Evolutionary conservation across 148 eudicot genomes (phyloP).

Genomic region (Nyssa sinensis): DNA sequence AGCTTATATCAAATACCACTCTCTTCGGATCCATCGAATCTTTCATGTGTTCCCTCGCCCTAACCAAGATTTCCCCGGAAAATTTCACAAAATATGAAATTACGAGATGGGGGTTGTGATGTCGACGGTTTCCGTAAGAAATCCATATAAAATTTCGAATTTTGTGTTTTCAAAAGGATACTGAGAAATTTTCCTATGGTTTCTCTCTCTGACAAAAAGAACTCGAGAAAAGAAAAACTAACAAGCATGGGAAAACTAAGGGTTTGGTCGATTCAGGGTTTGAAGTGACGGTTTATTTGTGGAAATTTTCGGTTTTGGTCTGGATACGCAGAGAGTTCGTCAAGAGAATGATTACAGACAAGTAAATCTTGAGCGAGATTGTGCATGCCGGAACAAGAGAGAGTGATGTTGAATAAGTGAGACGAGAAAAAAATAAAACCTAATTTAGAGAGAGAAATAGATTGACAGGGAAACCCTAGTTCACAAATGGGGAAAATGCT

Average conservation of each 20-base stretch:
- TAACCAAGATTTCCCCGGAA: not conserved
- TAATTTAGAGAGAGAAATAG: not conserved
- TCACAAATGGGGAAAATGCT: not conserved
- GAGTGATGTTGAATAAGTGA: not conserved
- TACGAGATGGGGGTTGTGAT: not conserved
- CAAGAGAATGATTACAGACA: not conserved
- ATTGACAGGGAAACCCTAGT: not conserved
- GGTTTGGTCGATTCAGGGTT: not conserved
- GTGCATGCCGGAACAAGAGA: too few relatives aligned
- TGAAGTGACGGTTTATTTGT: not conserved
- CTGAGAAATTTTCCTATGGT: not conserved
- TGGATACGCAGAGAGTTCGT: not conserved
- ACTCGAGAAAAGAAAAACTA: not conserved
- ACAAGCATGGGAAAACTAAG: not conserved
- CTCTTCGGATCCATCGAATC: constrained; percentile 15
- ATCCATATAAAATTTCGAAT: not conserved
- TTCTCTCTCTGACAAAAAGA: not conserved
- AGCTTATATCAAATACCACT: constrained; percentile 48
- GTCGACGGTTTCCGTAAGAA: not conserved
- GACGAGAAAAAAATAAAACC: not conserved
- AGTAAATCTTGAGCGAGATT: not conserved
- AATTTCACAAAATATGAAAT: not conserved
- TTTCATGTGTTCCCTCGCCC: not conserved
- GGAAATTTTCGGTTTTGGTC: not conserved
- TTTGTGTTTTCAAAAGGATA: too few relatives aligned